Evolutionary conservation across 495 filamentous ascomycete species (phyloP).

Genomic region (Cladorrhinum samala): DNA sequence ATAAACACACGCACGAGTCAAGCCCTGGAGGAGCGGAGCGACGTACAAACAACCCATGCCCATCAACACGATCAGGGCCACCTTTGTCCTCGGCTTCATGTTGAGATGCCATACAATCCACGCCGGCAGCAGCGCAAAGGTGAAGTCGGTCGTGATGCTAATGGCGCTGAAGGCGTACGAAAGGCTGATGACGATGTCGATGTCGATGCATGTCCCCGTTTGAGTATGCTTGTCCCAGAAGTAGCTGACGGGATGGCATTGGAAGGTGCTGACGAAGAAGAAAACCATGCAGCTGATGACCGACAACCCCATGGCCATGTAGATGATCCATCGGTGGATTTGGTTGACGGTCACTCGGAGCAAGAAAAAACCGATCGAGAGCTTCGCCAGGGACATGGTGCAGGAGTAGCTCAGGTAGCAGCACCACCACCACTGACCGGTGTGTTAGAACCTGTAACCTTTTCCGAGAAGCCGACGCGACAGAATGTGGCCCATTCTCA

Average conservation of each 20-base stretch:
- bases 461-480: too few species aligned
- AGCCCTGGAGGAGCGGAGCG: background rate
- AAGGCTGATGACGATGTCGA: slow-evolving; percentile 14
- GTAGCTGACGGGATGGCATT: slow-evolving; percentile 35
- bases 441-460: background rate
- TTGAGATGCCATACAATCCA: slow-evolving; percentile 29
- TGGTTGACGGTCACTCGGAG: slow-evolving; percentile 34
- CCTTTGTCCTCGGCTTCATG: slow-evolving; percentile 22
- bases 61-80: slow-evolving; percentile 17
- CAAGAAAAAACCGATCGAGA: slow-evolving; percentile 39
- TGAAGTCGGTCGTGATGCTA: slow-evolving; percentile 28
- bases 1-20: background rate
- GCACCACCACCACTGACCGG: slow-evolving; percentile 18
- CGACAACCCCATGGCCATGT: slow-evolving; percentile 18
- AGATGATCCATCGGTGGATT: slow-evolving; percentile 37
- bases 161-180: slow-evolving; percentile 22
- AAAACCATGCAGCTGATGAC: slow-evolving; percentile 29
- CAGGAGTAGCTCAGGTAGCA: slow-evolving; percentile 19
- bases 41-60: slow-evolving; percentile 24
- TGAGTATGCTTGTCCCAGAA: slow-evolving; percentile 30
- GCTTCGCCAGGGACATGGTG: slow-evolving; percentile 31
- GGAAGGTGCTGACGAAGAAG: slow-evolving; percentile 39
- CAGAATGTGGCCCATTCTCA: too few species aligned
- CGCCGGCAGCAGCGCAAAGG: slow-evolving; percentile 28
- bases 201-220: slow-evolving; percentile 23